These are phyloP conservation scores for Boletus sp. DNA, from an alignment of 768 basidiomycete species.

Conservation along the genomic window DNA sequence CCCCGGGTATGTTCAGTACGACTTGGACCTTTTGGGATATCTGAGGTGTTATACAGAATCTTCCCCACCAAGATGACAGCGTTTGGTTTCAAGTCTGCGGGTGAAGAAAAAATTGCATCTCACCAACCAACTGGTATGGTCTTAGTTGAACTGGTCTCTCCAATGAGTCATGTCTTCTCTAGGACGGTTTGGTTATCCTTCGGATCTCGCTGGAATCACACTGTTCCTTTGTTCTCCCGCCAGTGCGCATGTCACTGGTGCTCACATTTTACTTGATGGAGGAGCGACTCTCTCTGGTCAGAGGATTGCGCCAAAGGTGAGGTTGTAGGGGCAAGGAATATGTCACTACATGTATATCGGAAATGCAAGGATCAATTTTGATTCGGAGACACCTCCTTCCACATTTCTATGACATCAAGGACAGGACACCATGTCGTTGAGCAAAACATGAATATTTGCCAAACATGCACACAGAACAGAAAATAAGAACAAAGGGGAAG, in stretches of 20 bases:
- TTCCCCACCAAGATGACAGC: conserved; percentile 88
- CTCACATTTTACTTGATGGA: conserved; percentile 71
- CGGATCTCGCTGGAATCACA: conserved; percentile 69
- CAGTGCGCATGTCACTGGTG: conserved; percentile 70
- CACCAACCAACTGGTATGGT: conserved; percentile 63
- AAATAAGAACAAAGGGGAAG: neutral
- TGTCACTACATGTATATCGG: neutral
- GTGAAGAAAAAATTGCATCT: conserved; percentile 49
- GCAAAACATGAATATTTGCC: conserved; percentile 1
- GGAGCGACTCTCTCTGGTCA: conserved; percentile 35
- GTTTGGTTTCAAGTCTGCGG: conserved; percentile 54
- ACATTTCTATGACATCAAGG: neutral
- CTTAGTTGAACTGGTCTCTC: neutral
- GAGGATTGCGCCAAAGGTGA: conserved; percentile 24
- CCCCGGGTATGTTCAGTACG: conserved; percentile 54
- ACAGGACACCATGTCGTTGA: neutral
- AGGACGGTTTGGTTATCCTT: conserved; percentile 64
- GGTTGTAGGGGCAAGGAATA: conserved; percentile 15
- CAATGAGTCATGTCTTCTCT: neutral
- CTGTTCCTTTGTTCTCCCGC: conserved; percentile 71
- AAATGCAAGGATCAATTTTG: neutral
- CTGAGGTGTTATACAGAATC: conserved; percentile 37
- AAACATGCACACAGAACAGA: neutral
- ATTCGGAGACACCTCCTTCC: neutral
- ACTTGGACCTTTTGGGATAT: neutral